Conservation (phyloP, 2,329 filamentous ascomycete genomes). For the Helotiales sp. region DNA sequence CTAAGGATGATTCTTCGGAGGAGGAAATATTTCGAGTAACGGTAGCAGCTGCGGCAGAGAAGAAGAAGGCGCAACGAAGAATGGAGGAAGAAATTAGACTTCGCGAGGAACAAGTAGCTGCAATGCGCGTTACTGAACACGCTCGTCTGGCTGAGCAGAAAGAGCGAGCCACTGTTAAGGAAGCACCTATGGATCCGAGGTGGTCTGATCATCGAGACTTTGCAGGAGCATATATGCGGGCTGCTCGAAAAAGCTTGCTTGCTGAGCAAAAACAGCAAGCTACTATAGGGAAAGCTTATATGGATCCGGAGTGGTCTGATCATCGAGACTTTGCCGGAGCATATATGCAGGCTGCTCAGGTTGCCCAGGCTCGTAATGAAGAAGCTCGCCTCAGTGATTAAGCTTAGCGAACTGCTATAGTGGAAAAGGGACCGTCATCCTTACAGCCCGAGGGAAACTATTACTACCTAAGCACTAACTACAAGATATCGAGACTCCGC, state of each 20-base stretch:
- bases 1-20: conserved; percentile 32
- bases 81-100: conserved; percentile 25
- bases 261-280: conserved; percentile 10
- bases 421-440: too few relatives aligned
- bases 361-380: too few relatives aligned
- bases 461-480: too few relatives aligned
- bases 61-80: conserved; percentile 26
- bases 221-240: conserved; percentile 34
- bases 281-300: conserved; percentile 18
- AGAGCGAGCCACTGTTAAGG: conserved; percentile 14
- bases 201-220: conserved; percentile 27
- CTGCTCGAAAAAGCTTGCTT: too few relatives aligned
- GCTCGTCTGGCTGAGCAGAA: conserved; percentile 10
- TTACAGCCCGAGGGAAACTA: too few relatives aligned
- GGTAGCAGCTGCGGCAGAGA: conserved; percentile 4
- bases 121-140: too few relatives aligned
- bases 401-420: conserved; percentile 10
- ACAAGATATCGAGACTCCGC: too few relatives aligned
- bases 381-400: too few relatives aligned
- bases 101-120: conserved; percentile 15
- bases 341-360: conserved; percentile 35
- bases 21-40: conserved; percentile 3
- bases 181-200: conserved; percentile 24
- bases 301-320: conserved; percentile 26
- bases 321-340: conserved; percentile 28